Evolutionary conservation across 108 stramenopile genomes (phyloP).

Genomic region (Skeletonema costatum): DNA sequence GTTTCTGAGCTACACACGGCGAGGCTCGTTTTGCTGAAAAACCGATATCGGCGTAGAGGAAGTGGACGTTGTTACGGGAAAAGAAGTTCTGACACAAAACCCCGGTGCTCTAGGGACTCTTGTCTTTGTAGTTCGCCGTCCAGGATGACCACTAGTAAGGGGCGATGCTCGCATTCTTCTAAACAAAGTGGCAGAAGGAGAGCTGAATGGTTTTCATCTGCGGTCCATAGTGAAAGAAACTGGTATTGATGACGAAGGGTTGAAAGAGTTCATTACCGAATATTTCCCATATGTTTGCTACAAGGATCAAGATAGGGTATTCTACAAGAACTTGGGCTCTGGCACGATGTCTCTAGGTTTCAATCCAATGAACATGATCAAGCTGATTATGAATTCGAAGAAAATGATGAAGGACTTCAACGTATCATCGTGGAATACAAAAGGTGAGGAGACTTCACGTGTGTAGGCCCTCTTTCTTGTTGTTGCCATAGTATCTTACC

Average conservation of each 20-base stretch:
- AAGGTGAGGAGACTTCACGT: slow-evolving; percentile 15
- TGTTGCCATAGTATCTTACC: background rate
- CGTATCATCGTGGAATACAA: slow-evolving; percentile 41
- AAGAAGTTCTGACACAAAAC: slow-evolving; percentile 10
- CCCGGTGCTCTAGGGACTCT: slow-evolving; percentile 27
- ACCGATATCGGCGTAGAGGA: slow-evolving; percentile 17
- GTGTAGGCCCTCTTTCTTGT: background rate
- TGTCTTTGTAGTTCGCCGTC: slow-evolving; percentile 62
- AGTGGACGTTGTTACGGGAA: slow-evolving; percentile 17
- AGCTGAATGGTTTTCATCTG: slow-evolving; percentile 59
- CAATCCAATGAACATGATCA: slow-evolving; percentile 37
- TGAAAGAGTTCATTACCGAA: slow-evolving; percentile 59
- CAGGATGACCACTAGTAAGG: slow-evolving; percentile 37
- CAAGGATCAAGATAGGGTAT: slow-evolving; percentile 54
- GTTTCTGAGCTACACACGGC: slow-evolving; percentile 23
- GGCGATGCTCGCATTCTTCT: slow-evolving; percentile 37
- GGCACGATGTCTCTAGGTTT: slow-evolving; percentile 42
- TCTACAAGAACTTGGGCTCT: slow-evolving; percentile 73
- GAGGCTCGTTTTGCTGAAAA: slow-evolving; percentile 24
- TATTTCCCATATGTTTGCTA: slow-evolving; percentile 77
- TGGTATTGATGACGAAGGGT: slow-evolving; percentile 77
- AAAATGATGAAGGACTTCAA: slow-evolving; percentile 34
- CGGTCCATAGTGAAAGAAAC: slow-evolving; percentile 80
- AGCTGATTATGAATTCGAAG: slow-evolving; percentile 32
- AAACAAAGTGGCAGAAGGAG: slow-evolving; percentile 14